Evolutionary conservation across 768 basidiomycete genomes (phyloP), one percentile per base, ranked within the genome.

Genomic region (Auricularia sp.): DNA sequence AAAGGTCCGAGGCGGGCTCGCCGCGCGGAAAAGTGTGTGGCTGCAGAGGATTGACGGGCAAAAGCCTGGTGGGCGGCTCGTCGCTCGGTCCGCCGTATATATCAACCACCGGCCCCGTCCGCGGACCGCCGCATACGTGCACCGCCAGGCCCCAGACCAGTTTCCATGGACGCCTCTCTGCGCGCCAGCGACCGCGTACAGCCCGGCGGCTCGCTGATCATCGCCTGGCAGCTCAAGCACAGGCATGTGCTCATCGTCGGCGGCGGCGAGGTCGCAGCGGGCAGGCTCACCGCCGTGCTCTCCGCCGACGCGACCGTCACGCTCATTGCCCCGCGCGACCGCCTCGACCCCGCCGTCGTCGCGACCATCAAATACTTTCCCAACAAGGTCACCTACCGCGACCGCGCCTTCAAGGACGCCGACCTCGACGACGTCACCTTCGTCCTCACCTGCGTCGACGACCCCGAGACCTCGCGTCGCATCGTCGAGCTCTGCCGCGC

Each of bases 401-500:
- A 92, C 73, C 86, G 92, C 64, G 68, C 78, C 63, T 97, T 91
- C 70, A 76, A 77, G 35, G 83, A 83, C 21, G 79, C 80, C n/a
- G 91, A 94, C 64, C 80, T 93, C 39, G 77, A 81, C 56, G 82
- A 81, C 61, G 82, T 82, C 64, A 16, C 72, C 13, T 90, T 98
- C 88, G 91, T 95, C 61, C 84, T 98, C 67, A 92, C 92, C 8
- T 94, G 94, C n/a, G 85, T 97, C 56, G 93, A 96, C 76, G 87
- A 95, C 74, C 84, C 85, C 67, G 77, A 81, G 1, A 78, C 84
- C 65, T 92, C 90, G 33, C 83, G 83, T 63, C 72, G 80, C n/a
- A 94, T 98, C 54, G 89, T 83, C 70, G 71, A 80, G 8, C 77
- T 87, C 69, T 90, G 89, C 70, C 78, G 93, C 64, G 78, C 81